A percentile compares a stretch with the other conserved stretches of the same genome.
These are phyloP conservation scores for Ettlia oleoabundans DNA, from an alignment of 139 green algal species.

Conservation along the genomic window DNA sequence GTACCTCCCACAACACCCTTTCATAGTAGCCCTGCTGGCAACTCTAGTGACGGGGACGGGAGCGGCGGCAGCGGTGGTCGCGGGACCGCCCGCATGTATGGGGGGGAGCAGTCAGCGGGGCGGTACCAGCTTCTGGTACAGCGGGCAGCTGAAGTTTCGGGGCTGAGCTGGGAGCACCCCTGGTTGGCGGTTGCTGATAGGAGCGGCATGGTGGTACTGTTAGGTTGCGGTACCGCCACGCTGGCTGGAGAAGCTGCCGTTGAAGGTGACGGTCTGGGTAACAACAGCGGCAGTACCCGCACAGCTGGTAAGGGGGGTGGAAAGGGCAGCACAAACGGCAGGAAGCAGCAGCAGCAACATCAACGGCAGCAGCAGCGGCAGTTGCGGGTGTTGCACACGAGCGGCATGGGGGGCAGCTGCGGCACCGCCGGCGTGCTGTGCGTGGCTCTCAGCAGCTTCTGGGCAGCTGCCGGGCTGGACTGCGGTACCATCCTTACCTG, in stretches of 20 bases:
- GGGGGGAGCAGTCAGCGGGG: too few relatives aligned
- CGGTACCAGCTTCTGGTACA: constrained; percentile 28
- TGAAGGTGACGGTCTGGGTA: neutral
- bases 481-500: neutral
- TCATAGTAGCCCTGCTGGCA: too few relatives aligned
- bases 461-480: neutral
- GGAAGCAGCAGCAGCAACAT: neutral
- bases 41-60: too few relatives aligned
- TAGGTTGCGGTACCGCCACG: constrained; percentile 35
- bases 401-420: neutral
- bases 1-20: neutral
- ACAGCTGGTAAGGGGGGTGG: too few relatives aligned
- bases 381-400: neutral
- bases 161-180: constrained; percentile 68
- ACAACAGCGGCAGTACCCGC: neutral
- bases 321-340: neutral
- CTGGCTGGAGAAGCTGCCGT: neutral
- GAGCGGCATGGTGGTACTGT: constrained; percentile 32
- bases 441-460: neutral
- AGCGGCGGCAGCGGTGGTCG: neutral
- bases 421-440: constrained; percentile 11
- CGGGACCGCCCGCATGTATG: too few relatives aligned
- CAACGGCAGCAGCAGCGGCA: neutral
- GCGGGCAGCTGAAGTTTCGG: constrained; percentile 29
- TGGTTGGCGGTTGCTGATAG: constrained; percentile 58